Base-by-base conservation (phyloP, 208 protist species). In the Paratrypanosoma confusum region DNA sequence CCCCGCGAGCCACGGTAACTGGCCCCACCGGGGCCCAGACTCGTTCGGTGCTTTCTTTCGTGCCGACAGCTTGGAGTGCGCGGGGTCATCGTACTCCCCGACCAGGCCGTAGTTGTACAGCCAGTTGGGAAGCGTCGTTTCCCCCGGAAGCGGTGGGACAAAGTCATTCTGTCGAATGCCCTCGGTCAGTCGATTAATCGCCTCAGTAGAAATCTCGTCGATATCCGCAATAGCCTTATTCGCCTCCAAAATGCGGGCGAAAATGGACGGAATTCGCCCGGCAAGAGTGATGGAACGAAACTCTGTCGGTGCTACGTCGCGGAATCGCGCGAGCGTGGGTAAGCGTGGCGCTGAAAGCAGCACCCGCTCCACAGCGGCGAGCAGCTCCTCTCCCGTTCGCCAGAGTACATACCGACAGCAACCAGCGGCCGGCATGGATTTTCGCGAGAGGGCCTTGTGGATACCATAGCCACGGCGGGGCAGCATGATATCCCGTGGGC, bases 1-100 rank as follows among this genome's bases (percentile, higher is more conserved):
- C 8, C 82, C 86, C 36, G 83, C 77, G 31, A 94, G 69, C 81
- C 81, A 94, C 27, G 86, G 86, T 8, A 88, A 18, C 49, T 94
- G 78, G 3, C 79, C 76, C 82, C 86, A 94, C 14, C 68, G 65
- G 13, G 82, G 74, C 10, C 58, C 60, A 3, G 68, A 5, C 27
- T 52, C 18, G 28, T 22, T 28, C 38, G 16, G n/a, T 51, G n/a
- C 16, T 18, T 18, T 11, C 13, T 38, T n/a, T 49, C 32, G 38
- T 47, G 18, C 10, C 11, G 29, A n/a, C 11, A n/a, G 29, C 11
- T n/a, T 33, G 10, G 29, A n/a, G 11, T 33, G 29, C 10, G 23
- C 26, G 7, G 34, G 14, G 33, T 18, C 37, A 32, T 59, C 46
- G 55, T 51, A 80, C 65, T 85, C 70, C 1, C 50, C 24, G 8